Evolutionary conservation across 2,329 filamentous ascomycete genomes (phyloP), one percentile per base, ranked within the genome.

Genomic region (Ceratocystis harringtonii): DNA sequence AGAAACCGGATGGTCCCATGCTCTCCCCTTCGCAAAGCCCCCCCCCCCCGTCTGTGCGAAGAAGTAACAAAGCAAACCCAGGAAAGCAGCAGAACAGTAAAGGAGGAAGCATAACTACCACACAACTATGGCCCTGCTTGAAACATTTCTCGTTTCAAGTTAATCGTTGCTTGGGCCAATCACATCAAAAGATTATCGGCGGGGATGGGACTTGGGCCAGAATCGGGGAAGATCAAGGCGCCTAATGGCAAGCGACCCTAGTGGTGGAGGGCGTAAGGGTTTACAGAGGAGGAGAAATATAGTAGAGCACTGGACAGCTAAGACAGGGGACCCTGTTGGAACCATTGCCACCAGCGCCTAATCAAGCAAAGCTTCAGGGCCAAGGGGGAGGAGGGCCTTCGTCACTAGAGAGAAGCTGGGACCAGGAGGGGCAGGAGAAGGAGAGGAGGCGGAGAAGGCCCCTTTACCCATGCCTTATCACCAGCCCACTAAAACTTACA

Each of bases 141-240:
- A 58, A 58, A 58, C 55, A 58, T n/a, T 32, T 17, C 32, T n/a
- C 30, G 55, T 58, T 58, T 58, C 55, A 58, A 36, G 28, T 36
- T 58, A n/a, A n/a, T 25, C 55, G 5, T 10, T 58, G 55, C 28
- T 10, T 15, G 2, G 55, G 30, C 55, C 55, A 58, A 58, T 58
- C 55, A 58, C 28, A 58, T 28, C 25, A 22, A n/a, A 25, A 2
- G 7, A 30, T 36, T 5, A 17, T 32, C 28, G 3, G 52, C 19
- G 12, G 22, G 19, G 48, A 12, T 10, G 22, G 25, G 28, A n/a
- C 5, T 2, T 19, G 48, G 17, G 17, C 55, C 30, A 48, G 22
- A 28, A 30, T 17, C 30, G 44, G 61, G 50, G 15, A 41, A 45
- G 25, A 22, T 8, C 4, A n/a, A 30, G 55, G 55, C 55, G 55